These are phyloP conservation scores for Durio zibethinus DNA, from an alignment of 345 rosid genomes.

Conservation along the genomic window DNA sequence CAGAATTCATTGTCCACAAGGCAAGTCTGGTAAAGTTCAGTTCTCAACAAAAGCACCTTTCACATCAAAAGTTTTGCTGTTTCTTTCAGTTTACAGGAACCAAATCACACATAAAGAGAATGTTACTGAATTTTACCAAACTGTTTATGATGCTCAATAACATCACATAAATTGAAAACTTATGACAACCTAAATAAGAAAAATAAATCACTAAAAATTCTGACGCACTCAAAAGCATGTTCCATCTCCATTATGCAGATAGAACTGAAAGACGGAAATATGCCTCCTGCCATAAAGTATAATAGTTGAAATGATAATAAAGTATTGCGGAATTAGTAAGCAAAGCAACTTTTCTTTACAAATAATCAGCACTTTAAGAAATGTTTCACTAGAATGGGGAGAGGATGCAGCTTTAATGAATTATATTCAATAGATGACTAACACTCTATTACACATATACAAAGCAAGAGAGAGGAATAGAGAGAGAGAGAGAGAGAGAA, in stretches of 20 bases:
- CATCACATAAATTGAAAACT: background rate
- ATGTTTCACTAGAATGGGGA: background rate
- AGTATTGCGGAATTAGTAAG: background rate
- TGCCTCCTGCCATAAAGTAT: background rate
- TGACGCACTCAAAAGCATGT: background rate
- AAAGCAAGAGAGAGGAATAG: no score
- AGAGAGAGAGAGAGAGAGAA: no score
- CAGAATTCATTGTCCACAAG: background rate
- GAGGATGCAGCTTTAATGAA: background rate
- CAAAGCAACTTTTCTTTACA: background rate
- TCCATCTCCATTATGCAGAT: background rate
- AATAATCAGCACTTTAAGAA: background rate
- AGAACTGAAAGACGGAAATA: background rate
- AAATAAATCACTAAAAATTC: background rate
- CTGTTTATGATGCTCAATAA: background rate
- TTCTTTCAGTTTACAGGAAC: background rate
- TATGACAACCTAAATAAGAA: background rate
- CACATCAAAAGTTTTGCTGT: background rate
- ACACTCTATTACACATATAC: no score
- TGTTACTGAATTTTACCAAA: background rate
- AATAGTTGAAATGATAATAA: background rate
- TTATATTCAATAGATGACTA: background rate
- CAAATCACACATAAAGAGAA: background rate
- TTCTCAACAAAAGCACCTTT: background rate
- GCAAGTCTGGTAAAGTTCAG: background rate